Percentiles rank a stretch among this genome's conserved stretches.
Conservation (phyloP, 1,139 yeast genomes). For the Entelexis paramagnoliae region DNA sequence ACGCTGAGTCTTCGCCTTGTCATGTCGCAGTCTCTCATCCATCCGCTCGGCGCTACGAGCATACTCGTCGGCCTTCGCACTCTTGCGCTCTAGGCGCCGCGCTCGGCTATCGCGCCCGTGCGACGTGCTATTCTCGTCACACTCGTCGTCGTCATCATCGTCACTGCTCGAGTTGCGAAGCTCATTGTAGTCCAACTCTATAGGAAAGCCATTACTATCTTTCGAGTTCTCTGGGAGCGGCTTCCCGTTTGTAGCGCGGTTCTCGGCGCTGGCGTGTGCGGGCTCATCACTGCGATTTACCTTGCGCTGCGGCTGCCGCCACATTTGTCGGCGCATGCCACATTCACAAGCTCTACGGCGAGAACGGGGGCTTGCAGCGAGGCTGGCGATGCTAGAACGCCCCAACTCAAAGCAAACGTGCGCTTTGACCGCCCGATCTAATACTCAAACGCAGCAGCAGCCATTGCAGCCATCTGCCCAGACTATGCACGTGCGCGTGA, state of each 20-base stretch:
- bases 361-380: too few relatives aligned
- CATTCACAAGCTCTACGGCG: not conserved
- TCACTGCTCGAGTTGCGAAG: not conserved
- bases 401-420: too few relatives aligned
- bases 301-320: not conserved
- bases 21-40: not conserved
- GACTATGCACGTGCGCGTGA: too few relatives aligned
- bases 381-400: too few relatives aligned
- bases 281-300: not conserved
- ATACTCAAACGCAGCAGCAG: not conserved
- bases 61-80: not conserved
- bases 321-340: not conserved
- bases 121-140: not conserved
- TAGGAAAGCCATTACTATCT: not conserved
- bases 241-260: too few relatives aligned
- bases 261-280: too few relatives aligned
- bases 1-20: not conserved
- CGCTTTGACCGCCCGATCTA: not conserved
- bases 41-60: not conserved
- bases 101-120: too few relatives aligned
- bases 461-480: too few relatives aligned
- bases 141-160: not conserved
- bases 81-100: not conserved
- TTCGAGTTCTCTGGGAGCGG: too few relatives aligned
- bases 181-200: not conserved